Evolutionary conservation across 495 filamentous ascomycete species (phyloP), one percentile per base, ranked within the genome.

Genomic region (Talaromyces nanjingensis): DNA sequence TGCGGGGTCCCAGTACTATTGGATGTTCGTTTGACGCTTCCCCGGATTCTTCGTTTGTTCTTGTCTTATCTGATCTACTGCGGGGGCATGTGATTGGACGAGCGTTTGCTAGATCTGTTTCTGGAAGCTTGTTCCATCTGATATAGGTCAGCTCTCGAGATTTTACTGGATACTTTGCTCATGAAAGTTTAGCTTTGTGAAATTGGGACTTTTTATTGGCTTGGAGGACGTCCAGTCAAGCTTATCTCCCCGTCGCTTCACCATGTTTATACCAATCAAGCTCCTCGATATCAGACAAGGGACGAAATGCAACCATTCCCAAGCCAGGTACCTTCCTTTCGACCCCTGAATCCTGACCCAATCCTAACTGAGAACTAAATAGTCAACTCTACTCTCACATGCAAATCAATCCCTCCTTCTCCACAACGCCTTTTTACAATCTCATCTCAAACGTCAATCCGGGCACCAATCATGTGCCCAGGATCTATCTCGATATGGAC

Each of bases 381-480:
- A 20, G n/a, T 49, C 45, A 18, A 49, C 18, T 18, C 4, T 49
- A 18, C 45, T 49, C 20, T 42, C 37, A 42, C 37, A 16, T 42
- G 12, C 37, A 42, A 42, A 49, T 49, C 6, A 12, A 49, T 9
- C 6, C 6, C 16, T 49, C n/a, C 16, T 49, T 49, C 45, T 20
- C 45, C 45, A 49, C 18, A 3, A 18, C 6, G 6, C 7, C n/a
- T 8, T n/a, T 49, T 9, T 20, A 8, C n/a, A 20, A 12, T 16
- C 56, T 59, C 27, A 59, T 59, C 56, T 59, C 27, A 59, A 59
- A 31, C 56, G 53, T 9, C 27, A 14, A 22, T 25, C 22, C 53
- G 53, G 53, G 53, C 22, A 29, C 56, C 31, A 59, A 31, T 59
- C 56, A 37, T 25, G 12, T 59, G 56, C 12, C 56, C 31, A 18